Evolutionary conservation across 768 basidiomycete genomes (phyloP), one percentile per base, ranked within the genome.

Genomic region (Calvatia gigantea): DNA sequence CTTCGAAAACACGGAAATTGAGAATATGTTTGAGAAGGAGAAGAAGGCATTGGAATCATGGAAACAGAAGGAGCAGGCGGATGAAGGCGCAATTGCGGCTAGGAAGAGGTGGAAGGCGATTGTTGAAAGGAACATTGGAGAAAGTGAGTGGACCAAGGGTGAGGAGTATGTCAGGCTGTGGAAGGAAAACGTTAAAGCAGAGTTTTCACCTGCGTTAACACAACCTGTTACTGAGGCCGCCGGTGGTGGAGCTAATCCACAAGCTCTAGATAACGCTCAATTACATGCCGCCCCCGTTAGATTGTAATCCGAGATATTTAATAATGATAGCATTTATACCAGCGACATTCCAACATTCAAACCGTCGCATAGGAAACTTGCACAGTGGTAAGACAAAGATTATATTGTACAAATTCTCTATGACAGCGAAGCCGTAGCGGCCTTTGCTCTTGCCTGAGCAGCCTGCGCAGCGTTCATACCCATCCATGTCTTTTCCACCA

Each of bases 401-500:
- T 51, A 58, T 59, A 64, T 50, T 56, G 61, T 65, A 66, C 63
- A 60, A 45, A 57, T 52, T n/a, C n/a, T 46, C 55, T 45, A 60
- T 42, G 59, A 48, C 37, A 7, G 58, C 57, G 63, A 72, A 51
- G 73, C 64, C 60, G 53, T 11, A 3, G 54, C 29, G 17, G 54
- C 54, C 37, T 77, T 79, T 58, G 75, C 73, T 57, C 85, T 77
- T 47, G 88, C 84, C 61, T 90, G 88, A 19, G 91, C 91, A 44
- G 91, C 91, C 67, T 90, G 83, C 9, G 91, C 91, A 31, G 91
- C 91, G 61, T 93, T 93, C 81, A 94, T 87, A 33, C 88, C 89
- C 91, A 94, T 94, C 91, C 95, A 97, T n/a, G 93, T 94, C 82
- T 98, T 98, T 75, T 99, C 97, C 12, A 94, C 91, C 38, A 97